Base-by-base conservation (phyloP, 257 asterid genomes). In the Apocynum venetum region DNA sequence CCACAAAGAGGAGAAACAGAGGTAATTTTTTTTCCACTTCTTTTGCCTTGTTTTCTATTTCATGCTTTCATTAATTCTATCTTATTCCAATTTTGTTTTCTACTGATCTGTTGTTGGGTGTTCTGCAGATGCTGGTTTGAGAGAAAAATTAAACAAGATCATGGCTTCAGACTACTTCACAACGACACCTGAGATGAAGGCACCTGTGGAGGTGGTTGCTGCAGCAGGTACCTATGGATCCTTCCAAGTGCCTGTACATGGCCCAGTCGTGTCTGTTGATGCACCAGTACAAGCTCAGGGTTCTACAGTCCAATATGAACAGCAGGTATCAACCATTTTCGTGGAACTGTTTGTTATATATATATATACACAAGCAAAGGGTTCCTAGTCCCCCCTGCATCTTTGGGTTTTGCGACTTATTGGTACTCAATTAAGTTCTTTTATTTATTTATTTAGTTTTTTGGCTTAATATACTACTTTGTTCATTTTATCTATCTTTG, bases 91-190 rank as follows among this genome's bases (percentile, higher is more conserved):
- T 60, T n/a, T 44, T 67, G 31, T 73, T 65, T 44, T 35, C 38
- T 76, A 55, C 0, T 80, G 13, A 76, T 77, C 10, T 44, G 6
- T 57, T 77, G 57, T 52, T 79, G 59, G 12, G 72, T 76, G 20
- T 75, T 72, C 77, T 49, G 75, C 79, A 92, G 96, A 91, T 86
- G 85, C 90, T 40, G 84, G 85, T 38, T 74, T 91, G 86, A 84
- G 91, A 82, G 83, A 80, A 77, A 91, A 90, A 84, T 79, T 91
- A 31, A 78, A 88, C 65, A 91, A 84, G 83, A 89, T 94, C 35
- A 87, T 91, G 93, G 90, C 89, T 43, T 92, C 98, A 0, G 96
- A 92, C 19, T 92, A 87, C 83, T 87, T 84, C 77, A 88, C 89
- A 6, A 77, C 84, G 6, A 80, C 84, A 8, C 92, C 93, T n/a